Base-by-base conservation (phyloP, 75 land plant genomes). In the Cunninghamia lanceolata region DNA sequence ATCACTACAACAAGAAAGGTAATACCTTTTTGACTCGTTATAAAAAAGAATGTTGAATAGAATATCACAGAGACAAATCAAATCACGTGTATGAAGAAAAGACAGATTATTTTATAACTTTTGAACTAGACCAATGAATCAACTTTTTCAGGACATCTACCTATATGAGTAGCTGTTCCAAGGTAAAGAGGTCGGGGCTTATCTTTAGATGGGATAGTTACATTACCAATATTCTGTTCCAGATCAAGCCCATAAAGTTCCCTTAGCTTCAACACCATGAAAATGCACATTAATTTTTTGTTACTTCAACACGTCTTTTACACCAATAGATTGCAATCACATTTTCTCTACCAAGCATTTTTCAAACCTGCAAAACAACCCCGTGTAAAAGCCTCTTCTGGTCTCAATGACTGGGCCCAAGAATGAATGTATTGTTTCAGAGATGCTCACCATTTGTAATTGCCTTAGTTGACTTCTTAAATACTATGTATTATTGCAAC, bases 121-220 rank as follows among this genome's bases (percentile, higher is more conserved):
- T n/a, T n/a, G n/a, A n/a, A n/a, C n/a, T n/a, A n/a, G n/a, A n/a
- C n/a, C n/a, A n/a, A n/a, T n/a, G n/a, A n/a, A n/a, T n/a, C n/a
- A n/a, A n/a, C n/a, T n/a, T n/a, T n/a, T n/a, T n/a, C n/a, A n/a
- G n/a, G n/a, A n/a, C n/a, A 7, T 11, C 32, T 85, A 94, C 99
- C 99, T 84, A 95, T 91, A 86, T 97, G 97, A 70, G 97, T 92
- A 14, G 99, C 96, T 15, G 99, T 96, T 74, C 96, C 94, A 53
- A 93, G 88, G 85, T 93, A 92, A 28, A 97, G 87, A 54, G 99
- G 93, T 21, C 91, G 90, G 30, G 99, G 99, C 85, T 93, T 89
- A 52, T 94, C n/a, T n/a, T n/a, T n/a, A n/a, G n/a, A n/a, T n/a
- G n/a, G n/a, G n/a, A n/a, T n/a, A n/a, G n/a, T n/a, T 35, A 94